Percentiles rank a stretch among this genome's conserved stretches.
phyloP scores from a whole-genome alignment of 768 basidiomycete species.

The Rhodotorula graminis region DNA sequence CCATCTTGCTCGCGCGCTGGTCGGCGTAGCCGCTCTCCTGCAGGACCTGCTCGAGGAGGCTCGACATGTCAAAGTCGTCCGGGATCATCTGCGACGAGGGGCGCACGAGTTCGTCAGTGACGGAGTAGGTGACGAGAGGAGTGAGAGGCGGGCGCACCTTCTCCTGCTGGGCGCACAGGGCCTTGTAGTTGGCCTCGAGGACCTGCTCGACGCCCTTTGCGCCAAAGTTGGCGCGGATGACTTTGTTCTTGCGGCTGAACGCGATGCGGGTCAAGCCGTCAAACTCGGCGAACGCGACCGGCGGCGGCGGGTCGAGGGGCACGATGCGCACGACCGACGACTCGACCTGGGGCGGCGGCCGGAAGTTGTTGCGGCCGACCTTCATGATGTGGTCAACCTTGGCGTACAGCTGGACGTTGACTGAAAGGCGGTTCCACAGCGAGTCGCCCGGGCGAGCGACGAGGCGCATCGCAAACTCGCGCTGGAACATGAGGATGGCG shows the following conservation, averaged over 20 bases:
- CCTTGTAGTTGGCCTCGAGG: slow-evolving; percentile 87
- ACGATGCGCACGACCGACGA: slow-evolving; percentile 84
- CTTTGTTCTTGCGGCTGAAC: slow-evolving; percentile 86
- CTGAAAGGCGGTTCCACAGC: slow-evolving; percentile 88
- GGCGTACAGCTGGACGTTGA: slow-evolving; percentile 95
- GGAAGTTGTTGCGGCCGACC: slow-evolving; percentile 93
- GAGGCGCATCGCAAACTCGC: slow-evolving; percentile 91
- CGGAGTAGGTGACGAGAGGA: not conserved
- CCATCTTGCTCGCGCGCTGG: slow-evolving; percentile 84
- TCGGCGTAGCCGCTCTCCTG: slow-evolving; percentile 73
- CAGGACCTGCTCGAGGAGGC: slow-evolving; percentile 51
- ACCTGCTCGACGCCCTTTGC: slow-evolving; percentile 92
- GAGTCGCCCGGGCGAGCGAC: slow-evolving; percentile 75
- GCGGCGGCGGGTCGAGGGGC: slow-evolving; percentile 90
- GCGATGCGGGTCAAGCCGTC: slow-evolving; percentile 89
- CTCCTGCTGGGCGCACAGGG: slow-evolving; percentile 75
- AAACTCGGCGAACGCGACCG: slow-evolving; percentile 93
- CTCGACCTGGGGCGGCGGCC: slow-evolving; percentile 92
- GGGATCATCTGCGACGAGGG: slow-evolving; percentile 57
- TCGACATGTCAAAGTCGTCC: slow-evolving; percentile 65
- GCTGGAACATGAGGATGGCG: slow-evolving; percentile 99
- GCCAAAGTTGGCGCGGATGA: slow-evolving; percentile 72
- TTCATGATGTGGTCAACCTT: slow-evolving; percentile 95
- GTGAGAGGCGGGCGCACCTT: slow-evolving; percentile 42
- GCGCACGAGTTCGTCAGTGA: not conserved